A percentile compares a stretch with the other conserved stretches of the same genome.
These are phyloP conservation scores for Candida piceae DNA, from an alignment of 805 yeast genomes.

Conservation along the genomic window DNA sequence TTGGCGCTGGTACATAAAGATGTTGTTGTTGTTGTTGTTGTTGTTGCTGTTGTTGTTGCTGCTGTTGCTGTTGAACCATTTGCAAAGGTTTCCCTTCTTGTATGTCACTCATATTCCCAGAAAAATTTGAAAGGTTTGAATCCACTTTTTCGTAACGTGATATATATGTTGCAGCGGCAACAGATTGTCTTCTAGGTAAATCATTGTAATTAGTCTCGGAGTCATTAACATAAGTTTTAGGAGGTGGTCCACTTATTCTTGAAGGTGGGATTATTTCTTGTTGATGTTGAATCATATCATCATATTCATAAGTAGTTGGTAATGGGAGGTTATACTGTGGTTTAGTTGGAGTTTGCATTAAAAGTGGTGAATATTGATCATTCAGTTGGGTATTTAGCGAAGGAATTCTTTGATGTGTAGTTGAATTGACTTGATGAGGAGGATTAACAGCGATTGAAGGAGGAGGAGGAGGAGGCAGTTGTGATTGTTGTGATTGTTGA, in stretches of 20 bases:
- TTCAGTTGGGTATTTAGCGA: constrained; percentile 8
- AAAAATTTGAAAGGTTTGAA: constrained; percentile 9
- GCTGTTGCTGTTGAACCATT: too few species aligned
- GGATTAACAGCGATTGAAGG: neutral
- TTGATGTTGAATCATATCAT: constrained; percentile 9
- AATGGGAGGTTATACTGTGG: constrained; percentile 16
- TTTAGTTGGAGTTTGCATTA: constrained; percentile 12
- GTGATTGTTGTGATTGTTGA: neutral
- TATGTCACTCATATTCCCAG: constrained; percentile 3
- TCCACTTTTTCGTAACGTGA: constrained; percentile 11
- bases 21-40: constrained; percentile 1
- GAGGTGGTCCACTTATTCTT: constrained; percentile 28
- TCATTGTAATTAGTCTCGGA: constrained; percentile 12
- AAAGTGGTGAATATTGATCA: constrained; percentile 12
- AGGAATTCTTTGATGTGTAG: constrained; percentile 11
- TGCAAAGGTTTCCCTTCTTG: constrained; percentile 2
- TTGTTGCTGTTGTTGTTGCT: too few species aligned
- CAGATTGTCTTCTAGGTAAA: constrained; percentile 26
- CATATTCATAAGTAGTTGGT: constrained; percentile 26
- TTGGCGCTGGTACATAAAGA: constrained; percentile 38
- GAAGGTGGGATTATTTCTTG: constrained; percentile 29
- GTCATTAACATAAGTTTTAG: constrained; percentile 10
- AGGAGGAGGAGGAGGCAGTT: neutral
- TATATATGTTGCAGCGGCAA: constrained; percentile 21
- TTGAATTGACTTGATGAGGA: too few species aligned